phyloP scores from a whole-genome alignment of 208 protist genomes.

The Acanthamoeba divionensis region DNA sequence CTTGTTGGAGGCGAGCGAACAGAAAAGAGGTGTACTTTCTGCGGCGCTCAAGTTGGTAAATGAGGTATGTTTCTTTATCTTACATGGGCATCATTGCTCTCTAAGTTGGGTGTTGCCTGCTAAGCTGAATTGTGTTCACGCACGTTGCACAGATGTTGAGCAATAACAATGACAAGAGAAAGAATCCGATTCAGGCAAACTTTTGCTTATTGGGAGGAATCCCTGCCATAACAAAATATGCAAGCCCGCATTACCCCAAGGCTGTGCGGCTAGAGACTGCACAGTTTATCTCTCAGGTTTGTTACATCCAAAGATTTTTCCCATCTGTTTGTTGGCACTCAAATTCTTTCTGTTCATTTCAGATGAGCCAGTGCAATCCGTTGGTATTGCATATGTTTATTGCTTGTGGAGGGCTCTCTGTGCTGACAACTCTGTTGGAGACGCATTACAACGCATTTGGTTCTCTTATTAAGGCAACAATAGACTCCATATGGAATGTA shows the following conservation, averaged over 20 bases:
- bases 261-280: conserved; percentile 70
- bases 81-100: not conserved
- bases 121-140: not conserved
- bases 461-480: conserved; percentile 9
- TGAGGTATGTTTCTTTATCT: not conserved
- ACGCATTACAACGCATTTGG: conserved; percentile 26
- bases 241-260: conserved; percentile 49
- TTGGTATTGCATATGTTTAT: conserved; percentile 84
- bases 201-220: conserved; percentile 80
- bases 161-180: conserved; percentile 69
- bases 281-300: conserved; percentile 75
- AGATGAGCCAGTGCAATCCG: conserved; percentile 46
- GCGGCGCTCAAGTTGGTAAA: conserved; percentile 37
- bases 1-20: not conserved
- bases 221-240: conserved; percentile 75
- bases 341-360: not conserved
- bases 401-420: conserved; percentile 75
- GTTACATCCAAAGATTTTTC: not conserved
- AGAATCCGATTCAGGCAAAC: conserved; percentile 76
- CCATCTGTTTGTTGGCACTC: not conserved
- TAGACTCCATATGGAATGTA: conserved; percentile 59
- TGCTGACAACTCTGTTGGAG: conserved; percentile 75
- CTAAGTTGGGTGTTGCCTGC: not conserved
- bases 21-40: conserved; percentile 3
- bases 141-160: conserved; percentile 13